These are phyloP conservation scores for Pittosporum tobira DNA, from an alignment of 129 eudicot genomes.

Conservation along the genomic window DNA sequence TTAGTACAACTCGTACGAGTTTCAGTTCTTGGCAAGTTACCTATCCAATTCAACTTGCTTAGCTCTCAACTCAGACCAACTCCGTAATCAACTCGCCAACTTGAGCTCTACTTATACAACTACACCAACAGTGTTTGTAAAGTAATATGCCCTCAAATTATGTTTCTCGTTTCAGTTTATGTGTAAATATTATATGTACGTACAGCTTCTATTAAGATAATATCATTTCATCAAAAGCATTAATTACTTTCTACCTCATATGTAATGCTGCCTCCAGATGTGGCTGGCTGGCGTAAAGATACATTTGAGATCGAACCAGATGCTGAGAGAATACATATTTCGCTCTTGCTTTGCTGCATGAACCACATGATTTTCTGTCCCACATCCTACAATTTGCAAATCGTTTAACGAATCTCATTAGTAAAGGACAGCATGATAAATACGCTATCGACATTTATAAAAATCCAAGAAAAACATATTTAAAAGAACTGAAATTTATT, in stretches of 20 bases:
- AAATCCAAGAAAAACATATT: no score
- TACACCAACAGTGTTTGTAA: background rate
- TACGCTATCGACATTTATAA: no score
- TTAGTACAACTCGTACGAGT: no score
- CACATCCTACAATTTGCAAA: conserved; percentile 33
- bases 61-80: no score
- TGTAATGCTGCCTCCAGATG: conserved; percentile 60
- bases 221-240: background rate
- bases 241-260: conserved; percentile 43
- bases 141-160: background rate
- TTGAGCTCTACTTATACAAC: no score
- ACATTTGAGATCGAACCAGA: conserved; percentile 76
- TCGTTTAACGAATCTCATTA: background rate
- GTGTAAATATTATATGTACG: background rate
- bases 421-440: background rate
- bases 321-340: conserved; percentile 72
- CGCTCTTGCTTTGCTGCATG: conserved; percentile 68
- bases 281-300: conserved; percentile 64
- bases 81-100: no score
- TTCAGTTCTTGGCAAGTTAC: no score
- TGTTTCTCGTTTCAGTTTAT: background rate
- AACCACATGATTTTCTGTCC: conserved; percentile 62
- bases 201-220: background rate
- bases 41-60: no score
- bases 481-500: no score